Evolutionary conservation across 768 basidiomycete genomes (phyloP).

Genomic region (Dendrothele bispora): DNA sequence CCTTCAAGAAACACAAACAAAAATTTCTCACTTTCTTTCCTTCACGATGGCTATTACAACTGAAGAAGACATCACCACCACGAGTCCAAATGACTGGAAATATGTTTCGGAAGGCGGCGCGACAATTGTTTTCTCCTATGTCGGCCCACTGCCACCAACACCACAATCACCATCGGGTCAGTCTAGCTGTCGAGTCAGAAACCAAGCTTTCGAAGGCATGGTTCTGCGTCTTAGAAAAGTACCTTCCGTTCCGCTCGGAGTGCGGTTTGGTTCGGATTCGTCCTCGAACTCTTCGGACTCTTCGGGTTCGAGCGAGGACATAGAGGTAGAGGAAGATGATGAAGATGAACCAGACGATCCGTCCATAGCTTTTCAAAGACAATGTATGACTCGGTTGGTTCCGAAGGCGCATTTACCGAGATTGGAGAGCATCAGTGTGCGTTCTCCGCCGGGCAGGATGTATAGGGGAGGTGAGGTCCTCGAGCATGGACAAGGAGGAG

Average conservation of each 20-base stretch:
- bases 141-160: conserved; percentile 56
- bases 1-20: too few species aligned
- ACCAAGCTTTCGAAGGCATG: conserved; percentile 55
- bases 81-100: conserved; percentile 59
- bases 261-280: too few species aligned
- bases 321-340: conserved; percentile 21
- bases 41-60: too few species aligned
- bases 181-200: too few species aligned
- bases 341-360: conserved; percentile 38
- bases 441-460: too few species aligned
- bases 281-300: too few species aligned
- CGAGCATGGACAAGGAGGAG: neutral
- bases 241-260: conserved; percentile 16
- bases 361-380: conserved; percentile 56
- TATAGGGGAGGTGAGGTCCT: too few species aligned
- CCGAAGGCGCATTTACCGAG: conserved; percentile 58
- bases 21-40: too few species aligned
- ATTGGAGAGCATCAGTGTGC: conserved; percentile 47
- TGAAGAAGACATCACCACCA: conserved; percentile 17
- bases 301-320: conserved; percentile 39
- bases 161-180: too few species aligned
- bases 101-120: conserved; percentile 95
- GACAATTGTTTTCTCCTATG: conserved; percentile 84
- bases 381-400: conserved; percentile 66
- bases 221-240: conserved; percentile 80